Base-by-base conservation (phyloP, 2,329 filamentous ascomycete species). In the Hyphodiscus sp. region DNA sequence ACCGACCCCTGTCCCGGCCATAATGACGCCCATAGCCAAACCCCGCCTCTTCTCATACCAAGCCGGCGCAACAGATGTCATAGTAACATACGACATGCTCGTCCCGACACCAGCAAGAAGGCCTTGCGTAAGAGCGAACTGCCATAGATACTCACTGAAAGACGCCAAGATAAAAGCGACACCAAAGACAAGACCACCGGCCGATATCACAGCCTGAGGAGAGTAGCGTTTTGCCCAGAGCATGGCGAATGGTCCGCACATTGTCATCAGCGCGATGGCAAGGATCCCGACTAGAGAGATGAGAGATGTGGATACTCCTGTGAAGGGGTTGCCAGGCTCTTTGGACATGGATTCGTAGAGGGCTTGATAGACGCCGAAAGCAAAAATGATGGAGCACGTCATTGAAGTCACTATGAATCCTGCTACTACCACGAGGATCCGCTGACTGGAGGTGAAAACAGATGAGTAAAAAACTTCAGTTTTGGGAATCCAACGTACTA, bases 11-110 rank as follows among this genome's bases (percentile, higher is more conserved):
- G 71, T 73, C 5, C 75, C 76, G 2, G 72, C 67, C 4, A 71
- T 69, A 61, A 73, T 70, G 41, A 76, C 66, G 1, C 76, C 76
- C 50, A 74, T 65, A 5, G 75, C 75, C 2, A 73, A 65, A 8
- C 70, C 70, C 38, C 76, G 70, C 42, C 70, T 67, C 53, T 71
- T 71, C 59, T 72, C 70, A 58, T 76, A 72, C 68, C 75, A 77
- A 20, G 26, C 38, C n/a, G 47, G 49, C n/a, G 49, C 19, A 10
- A 42, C 41, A 16, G 41, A n/a, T 3, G 41, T 19, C 16, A 19
- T 19, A 19, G 10, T 6, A 11, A 42, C 19, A 19, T 42, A 42
- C 4, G 41, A n/a, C 41, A 42, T n/a, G 41, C 41, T n/a, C 16
- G 41, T 42, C 16, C 41, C 41, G 19, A 42, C 41, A 16, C 41